Evolutionary conservation across 331 rosid species (phyloP), one percentile per base, ranked within the genome.

Genomic region (Saraca asoca): DNA sequence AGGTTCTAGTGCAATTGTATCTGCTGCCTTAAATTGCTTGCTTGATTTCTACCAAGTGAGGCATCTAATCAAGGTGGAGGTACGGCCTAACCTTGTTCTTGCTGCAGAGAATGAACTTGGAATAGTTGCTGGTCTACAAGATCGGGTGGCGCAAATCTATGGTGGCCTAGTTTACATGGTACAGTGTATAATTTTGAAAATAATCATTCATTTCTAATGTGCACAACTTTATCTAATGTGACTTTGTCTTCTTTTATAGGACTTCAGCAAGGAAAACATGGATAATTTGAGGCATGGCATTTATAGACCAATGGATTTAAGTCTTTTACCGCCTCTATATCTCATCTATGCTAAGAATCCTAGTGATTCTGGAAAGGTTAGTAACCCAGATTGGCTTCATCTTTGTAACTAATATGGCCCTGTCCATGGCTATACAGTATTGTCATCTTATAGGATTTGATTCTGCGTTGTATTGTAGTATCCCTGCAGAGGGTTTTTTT

Each of bases 341-440:
- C 96, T 93, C 66, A 81, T 93, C 54, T 88, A 93, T 77, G 90
- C 90, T 0, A 82, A 74, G 65, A 93, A 93, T 88, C 97, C 98
- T 61, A 93, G 98, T 70, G 98, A 93, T 82, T 93, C 98, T 41
- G 97, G 97, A 60, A 93, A 93, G 97, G 98, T 90, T 50, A 62
- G 87, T n/a, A 16, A 46, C 52, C 37, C 60, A 12, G 34, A 55
- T 48, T 64, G 31, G 2, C 50, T 64, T 75, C 29, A 50, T 18
- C 62, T 59, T 54, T 51, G 37, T 29, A 62, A 46, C 34, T 53
- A 41, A 41, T 42, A 41, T 37, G 12, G 48, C 16, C 45, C n/a
- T 70, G 35, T 12, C 52, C 42, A 10, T 17, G 43, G 34, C 45
- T 63, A 20, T 9, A 45, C 55, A 12, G 38, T 16, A 18, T 29